phyloP scores from a whole-genome alignment of 1,284 basidiomycete species.

The Lentinula novae-zelandiae region DNA sequence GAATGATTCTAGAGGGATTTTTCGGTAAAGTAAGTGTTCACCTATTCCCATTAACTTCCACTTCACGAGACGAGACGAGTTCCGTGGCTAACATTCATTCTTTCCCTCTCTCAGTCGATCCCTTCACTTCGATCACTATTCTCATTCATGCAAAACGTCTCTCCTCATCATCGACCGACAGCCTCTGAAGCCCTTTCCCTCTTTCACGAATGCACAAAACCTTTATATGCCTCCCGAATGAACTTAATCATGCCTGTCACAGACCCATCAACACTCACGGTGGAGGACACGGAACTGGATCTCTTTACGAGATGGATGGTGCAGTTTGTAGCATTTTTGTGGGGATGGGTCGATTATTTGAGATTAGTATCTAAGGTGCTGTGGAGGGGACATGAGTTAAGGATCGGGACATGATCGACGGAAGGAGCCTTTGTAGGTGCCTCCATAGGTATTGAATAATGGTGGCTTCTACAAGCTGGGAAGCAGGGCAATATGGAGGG shows the following conservation, averaged over 20 bases:
- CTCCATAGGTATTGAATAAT: too few relatives aligned
- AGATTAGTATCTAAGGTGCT: neutral
- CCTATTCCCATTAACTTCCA: neutral
- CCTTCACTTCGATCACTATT: neutral
- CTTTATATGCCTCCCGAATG: neutral
- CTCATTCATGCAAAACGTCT: neutral
- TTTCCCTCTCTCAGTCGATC: neutral
- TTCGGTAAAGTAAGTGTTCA: neutral
- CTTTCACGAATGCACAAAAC: neutral
- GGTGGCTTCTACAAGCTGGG: too few relatives aligned
- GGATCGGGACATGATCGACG: neutral
- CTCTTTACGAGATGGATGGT: neutral
- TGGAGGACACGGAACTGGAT: neutral
- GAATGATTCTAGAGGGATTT: neutral
- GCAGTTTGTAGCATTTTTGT: neutral
- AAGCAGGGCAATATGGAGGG: too few relatives aligned
- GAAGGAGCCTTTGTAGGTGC: neutral
- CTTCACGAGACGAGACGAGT: neutral
- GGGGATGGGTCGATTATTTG: constrained; percentile 1
- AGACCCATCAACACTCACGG: neutral
- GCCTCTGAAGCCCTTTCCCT: neutral
- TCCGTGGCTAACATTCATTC: neutral
- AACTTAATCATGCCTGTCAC: neutral
- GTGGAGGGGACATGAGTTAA: neutral
- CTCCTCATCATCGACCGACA: neutral